Conservation (phyloP, 805 yeast species). For the Zygoascus biomembranicola region DNA sequence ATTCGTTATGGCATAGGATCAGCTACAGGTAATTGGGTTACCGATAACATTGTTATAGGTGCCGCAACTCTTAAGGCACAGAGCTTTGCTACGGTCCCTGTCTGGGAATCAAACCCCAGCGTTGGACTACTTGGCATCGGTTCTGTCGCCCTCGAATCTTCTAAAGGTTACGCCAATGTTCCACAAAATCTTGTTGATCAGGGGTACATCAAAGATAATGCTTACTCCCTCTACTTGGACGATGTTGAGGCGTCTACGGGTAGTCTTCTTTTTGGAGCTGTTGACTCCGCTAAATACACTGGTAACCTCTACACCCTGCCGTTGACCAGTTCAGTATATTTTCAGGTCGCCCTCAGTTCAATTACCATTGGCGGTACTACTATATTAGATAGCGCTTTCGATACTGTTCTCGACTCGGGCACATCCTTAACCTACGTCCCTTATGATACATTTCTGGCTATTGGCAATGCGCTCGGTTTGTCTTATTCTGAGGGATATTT, state of each 20-base stretch:
- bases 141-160: slow-evolving; percentile 20
- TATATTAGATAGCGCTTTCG: neutral
- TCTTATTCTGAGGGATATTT: neutral
- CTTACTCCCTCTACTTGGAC: slow-evolving; percentile 57
- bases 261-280: slow-evolving; percentile 38
- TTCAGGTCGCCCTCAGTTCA: slow-evolving; percentile 11
- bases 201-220: slow-evolving; percentile 46
- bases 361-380: slow-evolving; percentile 3
- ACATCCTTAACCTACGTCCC: slow-evolving; percentile 47
- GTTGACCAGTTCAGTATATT: slow-evolving; percentile 27
- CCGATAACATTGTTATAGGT: slow-evolving; percentile 47
- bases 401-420: slow-evolving; percentile 41
- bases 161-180: slow-evolving; percentile 43
- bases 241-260: slow-evolving; percentile 23
- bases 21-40: slow-evolving; percentile 46
- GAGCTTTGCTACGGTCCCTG: slow-evolving; percentile 12
- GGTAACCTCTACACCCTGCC: slow-evolving; percentile 36
- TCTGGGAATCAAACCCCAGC: neutral
- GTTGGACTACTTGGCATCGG: slow-evolving; percentile 24
- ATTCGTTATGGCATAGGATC: slow-evolving; percentile 30
- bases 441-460: slow-evolving; percentile 16
- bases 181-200: slow-evolving; percentile 48
- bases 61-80: slow-evolving; percentile 34
- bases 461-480: slow-evolving; percentile 7
- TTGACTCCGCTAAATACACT: slow-evolving; percentile 34